Base-by-base conservation (phyloP, 2,329 filamentous ascomycete species). In the Coleophoma eucalyptorum region DNA sequence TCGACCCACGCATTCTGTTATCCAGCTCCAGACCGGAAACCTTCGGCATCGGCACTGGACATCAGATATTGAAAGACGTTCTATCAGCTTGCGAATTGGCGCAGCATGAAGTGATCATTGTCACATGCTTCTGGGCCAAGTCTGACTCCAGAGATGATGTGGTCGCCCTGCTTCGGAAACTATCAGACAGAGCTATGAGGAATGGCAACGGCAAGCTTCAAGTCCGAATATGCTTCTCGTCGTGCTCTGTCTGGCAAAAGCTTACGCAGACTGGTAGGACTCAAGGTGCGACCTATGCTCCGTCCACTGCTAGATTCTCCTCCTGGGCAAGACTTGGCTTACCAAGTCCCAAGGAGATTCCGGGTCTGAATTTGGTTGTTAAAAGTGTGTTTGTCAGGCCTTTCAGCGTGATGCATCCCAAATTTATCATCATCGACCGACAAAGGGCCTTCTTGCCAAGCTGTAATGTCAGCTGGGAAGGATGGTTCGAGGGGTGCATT, bases 331-430 rank as follows among this genome's bases (percentile, higher is more conserved):
- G 65, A 8, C 72, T 94, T 2, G 86, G 87, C 0, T 72, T 94
- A 3, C 87, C 88, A 0, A 63, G 72, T 1, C 70, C 76, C 3
- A 68, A 73, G 6, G 57, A 72, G 4, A 64, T 86, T 2, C 74
- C 70, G 0, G 81, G 81, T 3, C 77, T 95, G 16, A 79, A 91
- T 48, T 62, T 95, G 33, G 72, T 77, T 0, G 80, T 91, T 50
- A 92, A 90, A 71, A 90, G 84, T 55, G 73, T 93, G 7, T 95
- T 95, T 67, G 83, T 93, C 55, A 73, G 84, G 2, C 90, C 90
- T 0, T 84, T 94, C 53, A 90, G 88, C 61, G 86, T 95, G n/a
- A 88, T 94, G 83, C 90, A 95, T 63, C 86, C 89, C 0, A 95
- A 95, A 62, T 93, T 89, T 58, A 75, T 93, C 35, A 75, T 94